Evolutionary conservation across 2,329 filamentous ascomycete species (phyloP), one percentile per base, ranked within the genome.

Genomic region (Colletotrichum camelliae): DNA sequence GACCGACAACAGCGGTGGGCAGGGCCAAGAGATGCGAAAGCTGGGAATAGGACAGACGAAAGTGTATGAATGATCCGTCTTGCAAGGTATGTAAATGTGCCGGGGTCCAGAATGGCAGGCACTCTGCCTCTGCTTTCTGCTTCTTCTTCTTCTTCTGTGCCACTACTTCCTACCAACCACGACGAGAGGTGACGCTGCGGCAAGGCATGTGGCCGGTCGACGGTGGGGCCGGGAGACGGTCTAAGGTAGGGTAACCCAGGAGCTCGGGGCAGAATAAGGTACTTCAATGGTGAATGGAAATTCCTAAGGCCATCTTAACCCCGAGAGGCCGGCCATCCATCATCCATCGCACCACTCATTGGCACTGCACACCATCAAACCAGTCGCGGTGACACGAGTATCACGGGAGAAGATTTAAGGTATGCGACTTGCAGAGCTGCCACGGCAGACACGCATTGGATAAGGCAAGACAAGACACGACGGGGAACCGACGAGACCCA

Each of bases 191-290:
- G 43, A 67, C 60, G 27, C 33, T 35, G 33, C 55, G 65, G 70
- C 66, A 73, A 71, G 60, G 69, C 69, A 71, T 71, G 69, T 71
- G 69, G 69, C 43, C 31, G 60, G 60, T 66, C 24, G 69, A 65
- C 31, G 43, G 69, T 71, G 69, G 69, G 69, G 69, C 69, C 69
- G 69, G 31, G 58, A 66, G 69, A 66, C 55, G 60, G 33, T 48
- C 39, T 33, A 67, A 18, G 43, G 65, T 67, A 67, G 27, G 43
- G 65, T 67, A 67, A 57, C 65, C 29, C 43, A 67, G 43, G 29
- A 68, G 52, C 31, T 58, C 66, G 52, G 52, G 31, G 52, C 24
- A 58, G 48, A 68, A 15, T 13, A 52, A 52, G 29, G 57, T 60
- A 60, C 24, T 60, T 60, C 15, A 60, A 18, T 29, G 57, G 31